phyloP scores from a whole-genome alignment of 176 grass and related monocot species.

The Secale cereale region DNA sequence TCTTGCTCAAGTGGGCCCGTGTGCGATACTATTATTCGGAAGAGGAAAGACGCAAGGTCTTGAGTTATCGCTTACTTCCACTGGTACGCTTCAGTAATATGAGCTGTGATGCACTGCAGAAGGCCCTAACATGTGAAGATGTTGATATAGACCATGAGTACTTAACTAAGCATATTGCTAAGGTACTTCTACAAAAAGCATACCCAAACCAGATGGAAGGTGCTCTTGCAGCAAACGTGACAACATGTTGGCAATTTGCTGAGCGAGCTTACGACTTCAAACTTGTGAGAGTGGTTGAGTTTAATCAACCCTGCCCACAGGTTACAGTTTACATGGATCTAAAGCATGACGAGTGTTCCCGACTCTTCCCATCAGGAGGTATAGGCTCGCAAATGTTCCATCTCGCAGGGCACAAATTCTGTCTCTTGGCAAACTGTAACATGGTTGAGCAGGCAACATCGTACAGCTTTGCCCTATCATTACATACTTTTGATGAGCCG shows the following conservation, averaged over 20 bases:
- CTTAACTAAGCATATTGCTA: neutral
- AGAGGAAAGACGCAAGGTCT: neutral
- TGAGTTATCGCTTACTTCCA: conserved; percentile 10
- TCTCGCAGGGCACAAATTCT: neutral
- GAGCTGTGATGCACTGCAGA: neutral
- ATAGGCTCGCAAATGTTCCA: neutral
- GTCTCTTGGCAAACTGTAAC: neutral
- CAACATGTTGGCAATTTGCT: neutral
- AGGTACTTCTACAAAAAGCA: neutral
- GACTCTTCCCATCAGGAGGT: neutral
- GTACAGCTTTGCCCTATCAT: neutral
- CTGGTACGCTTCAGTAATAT: neutral
- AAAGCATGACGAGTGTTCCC: neutral
- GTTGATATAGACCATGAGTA: neutral
- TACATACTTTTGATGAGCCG: neutral
- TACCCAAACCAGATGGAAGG: neutral
- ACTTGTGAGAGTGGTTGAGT: neutral
- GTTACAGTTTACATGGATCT: neutral
- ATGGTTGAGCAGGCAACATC: neutral
- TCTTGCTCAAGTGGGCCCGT: neutral
- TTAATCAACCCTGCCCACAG: neutral
- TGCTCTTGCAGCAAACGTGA: neutral
- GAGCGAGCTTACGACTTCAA: neutral
- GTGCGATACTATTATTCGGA: neutral
- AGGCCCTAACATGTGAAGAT: neutral